Conservation (phyloP, 2,329 filamentous ascomycete genomes). For the Colletotrichum euphorbiae region DNA sequence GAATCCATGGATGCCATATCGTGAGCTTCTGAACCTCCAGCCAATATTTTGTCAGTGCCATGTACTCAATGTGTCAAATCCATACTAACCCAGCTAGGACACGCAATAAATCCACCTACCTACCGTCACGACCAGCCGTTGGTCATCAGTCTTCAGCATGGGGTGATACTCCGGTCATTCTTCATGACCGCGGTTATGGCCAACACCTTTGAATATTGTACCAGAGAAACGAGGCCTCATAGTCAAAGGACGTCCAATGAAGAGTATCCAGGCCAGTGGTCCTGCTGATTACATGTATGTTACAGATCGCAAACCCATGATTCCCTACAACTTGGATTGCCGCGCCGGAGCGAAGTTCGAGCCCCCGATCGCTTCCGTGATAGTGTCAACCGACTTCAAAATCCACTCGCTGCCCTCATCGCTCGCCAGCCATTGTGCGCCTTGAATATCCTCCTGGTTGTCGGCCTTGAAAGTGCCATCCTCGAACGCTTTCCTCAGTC, state of each 20-base stretch:
- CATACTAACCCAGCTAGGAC: too few relatives aligned
- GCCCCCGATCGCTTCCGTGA: conserved; percentile 59
- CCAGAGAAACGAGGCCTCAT: too few relatives aligned
- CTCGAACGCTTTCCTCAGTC: conserved; percentile 79
- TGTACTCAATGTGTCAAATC: too few relatives aligned
- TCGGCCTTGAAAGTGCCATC: conserved; percentile 67
- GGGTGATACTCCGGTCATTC: too few relatives aligned
- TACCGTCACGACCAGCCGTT: too few relatives aligned
- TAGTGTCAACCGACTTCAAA: conserved; percentile 56
- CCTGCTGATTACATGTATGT: neutral
- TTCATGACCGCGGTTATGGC: too few relatives aligned
- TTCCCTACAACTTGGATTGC: conserved; percentile 33
- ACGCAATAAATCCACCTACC: too few relatives aligned
- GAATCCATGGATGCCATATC: too few relatives aligned
- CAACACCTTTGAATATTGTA: too few relatives aligned
- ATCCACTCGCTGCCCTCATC: conserved; percentile 63
- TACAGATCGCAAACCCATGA: neutral
- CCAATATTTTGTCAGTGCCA: too few relatives aligned
- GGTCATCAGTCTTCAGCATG: too few relatives aligned
- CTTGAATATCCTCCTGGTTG: conserved; percentile 46
- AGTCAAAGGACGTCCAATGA: neutral
- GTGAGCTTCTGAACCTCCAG: too few relatives aligned
- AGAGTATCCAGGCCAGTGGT: neutral
- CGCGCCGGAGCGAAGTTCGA: conserved; percentile 35
- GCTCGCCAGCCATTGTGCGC: conserved; percentile 56